These are phyloP conservation scores for Gynostemma pentaphyllum DNA, from an alignment of 306 rosid genomes.

Conservation along the genomic window DNA sequence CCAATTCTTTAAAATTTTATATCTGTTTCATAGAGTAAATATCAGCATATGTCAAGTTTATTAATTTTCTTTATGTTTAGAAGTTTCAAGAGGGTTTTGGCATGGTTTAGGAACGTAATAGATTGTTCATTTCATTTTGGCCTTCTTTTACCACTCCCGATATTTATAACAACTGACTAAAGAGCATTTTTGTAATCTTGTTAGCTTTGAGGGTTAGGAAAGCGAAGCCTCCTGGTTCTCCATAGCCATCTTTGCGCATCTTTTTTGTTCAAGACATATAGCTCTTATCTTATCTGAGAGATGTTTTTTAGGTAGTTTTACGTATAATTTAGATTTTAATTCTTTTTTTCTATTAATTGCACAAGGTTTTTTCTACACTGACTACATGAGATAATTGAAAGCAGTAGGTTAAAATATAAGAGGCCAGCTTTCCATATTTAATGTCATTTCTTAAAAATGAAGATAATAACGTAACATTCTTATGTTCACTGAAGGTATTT, in stretches of 20 bases:
- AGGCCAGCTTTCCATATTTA: neutral
- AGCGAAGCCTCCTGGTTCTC: neutral
- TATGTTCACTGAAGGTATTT: slow-evolving; percentile 50
- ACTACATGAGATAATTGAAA: neutral
- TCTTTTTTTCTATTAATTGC: neutral
- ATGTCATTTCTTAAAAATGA: neutral
- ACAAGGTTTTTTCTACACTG: neutral
- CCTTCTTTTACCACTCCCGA: neutral
- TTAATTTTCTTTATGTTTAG: no score
- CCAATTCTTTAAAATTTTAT: no score
- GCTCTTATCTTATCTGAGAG: neutral
- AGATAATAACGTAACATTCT: slow-evolving; percentile 12
- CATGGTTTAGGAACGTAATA: no score
- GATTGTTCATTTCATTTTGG: neutral
- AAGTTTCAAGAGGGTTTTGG: no score
- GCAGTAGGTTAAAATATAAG: neutral
- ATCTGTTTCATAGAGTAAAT: no score
- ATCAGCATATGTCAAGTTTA: no score
- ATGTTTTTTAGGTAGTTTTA: neutral
- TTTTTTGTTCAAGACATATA: neutral
- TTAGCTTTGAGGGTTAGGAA: slow-evolving; percentile 3
- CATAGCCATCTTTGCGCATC: neutral
- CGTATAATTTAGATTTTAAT: neutral
- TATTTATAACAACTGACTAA: neutral
- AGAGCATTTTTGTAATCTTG: neutral